These are phyloP conservation scores for Fusarium mundagurra DNA, from an alignment of 2,329 filamentous ascomycete genomes.

Conservation along the genomic window DNA sequence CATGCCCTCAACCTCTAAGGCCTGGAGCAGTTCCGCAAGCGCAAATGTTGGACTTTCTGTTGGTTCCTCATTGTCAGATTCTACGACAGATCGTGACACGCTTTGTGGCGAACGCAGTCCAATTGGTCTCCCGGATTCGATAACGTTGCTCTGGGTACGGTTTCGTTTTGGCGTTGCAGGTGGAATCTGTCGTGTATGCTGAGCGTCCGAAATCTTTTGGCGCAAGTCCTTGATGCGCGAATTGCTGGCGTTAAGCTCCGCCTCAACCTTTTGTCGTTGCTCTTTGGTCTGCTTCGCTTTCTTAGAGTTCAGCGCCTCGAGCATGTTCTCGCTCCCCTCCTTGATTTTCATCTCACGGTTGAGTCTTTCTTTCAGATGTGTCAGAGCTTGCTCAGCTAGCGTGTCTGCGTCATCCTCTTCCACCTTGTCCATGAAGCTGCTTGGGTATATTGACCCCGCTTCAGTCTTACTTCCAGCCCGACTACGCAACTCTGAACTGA, in stretches of 20 bases:
- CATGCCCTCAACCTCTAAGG: slow-evolving; percentile 87
- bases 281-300: slow-evolving; percentile 96
- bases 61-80: slow-evolving; percentile 73
- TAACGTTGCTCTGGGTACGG: slow-evolving; percentile 58
- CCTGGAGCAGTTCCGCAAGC: slow-evolving; percentile 88
- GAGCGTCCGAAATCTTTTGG: slow-evolving; percentile 68
- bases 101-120: slow-evolving; percentile 67
- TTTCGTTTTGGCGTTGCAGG: slow-evolving; percentile 63
- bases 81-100: slow-evolving; percentile 63
- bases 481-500: slow-evolving; percentile 86
- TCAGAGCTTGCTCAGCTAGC: slow-evolving; percentile 77
- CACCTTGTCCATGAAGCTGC: slow-evolving; percentile 61
- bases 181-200: slow-evolving; percentile 59
- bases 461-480: slow-evolving; percentile 51
- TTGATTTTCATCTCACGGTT: slow-evolving; percentile 98
- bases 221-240: slow-evolving; percentile 71
- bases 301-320: slow-evolving; percentile 93
- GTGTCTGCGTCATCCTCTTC: slow-evolving; percentile 69
- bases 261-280: slow-evolving; percentile 80
- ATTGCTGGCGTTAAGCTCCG: slow-evolving; percentile 90
- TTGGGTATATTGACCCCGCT: slow-evolving; percentile 49
- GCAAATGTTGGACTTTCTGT: slow-evolving; percentile 91
- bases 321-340: slow-evolving; percentile 95
- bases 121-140: slow-evolving; percentile 57
- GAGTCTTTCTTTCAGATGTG: slow-evolving; percentile 81